Evolutionary conservation across 2,329 filamentous ascomycete genomes (phyloP).

Genomic region (Colletotrichum sp.): DNA sequence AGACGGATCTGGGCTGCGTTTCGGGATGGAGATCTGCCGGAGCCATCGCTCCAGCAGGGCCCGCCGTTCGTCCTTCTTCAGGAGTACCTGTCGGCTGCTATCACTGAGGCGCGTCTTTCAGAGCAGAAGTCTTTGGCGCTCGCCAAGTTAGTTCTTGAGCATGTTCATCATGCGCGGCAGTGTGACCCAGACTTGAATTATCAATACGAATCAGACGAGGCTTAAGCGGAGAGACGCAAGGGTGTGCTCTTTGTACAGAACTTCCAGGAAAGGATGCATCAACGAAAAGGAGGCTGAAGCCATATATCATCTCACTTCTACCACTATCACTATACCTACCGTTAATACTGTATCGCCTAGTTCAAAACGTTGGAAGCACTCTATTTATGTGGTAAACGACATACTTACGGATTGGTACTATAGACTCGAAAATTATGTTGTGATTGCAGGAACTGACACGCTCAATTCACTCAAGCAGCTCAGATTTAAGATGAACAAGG

Average conservation of each 20-base stretch:
- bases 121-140: not conserved
- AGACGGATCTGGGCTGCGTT: not conserved
- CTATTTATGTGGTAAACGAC: too few relatives aligned
- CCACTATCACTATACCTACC: not conserved
- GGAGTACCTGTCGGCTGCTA: not conserved
- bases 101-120: not conserved
- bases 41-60: not conserved
- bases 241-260: not conserved
- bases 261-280: not conserved
- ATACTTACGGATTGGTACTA: too few relatives aligned
- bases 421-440: too few relatives aligned
- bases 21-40: not conserved
- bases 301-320: not conserved
- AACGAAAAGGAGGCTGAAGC: not conserved
- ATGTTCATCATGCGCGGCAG: not conserved
- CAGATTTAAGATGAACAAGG: too few relatives aligned
- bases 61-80: not conserved
- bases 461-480: too few relatives aligned
- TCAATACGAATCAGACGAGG: not conserved
- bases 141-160: not conserved
- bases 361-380: too few relatives aligned
- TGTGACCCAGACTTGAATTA: not conserved
- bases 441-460: too few relatives aligned
- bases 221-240: not conserved
- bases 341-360: too few relatives aligned